phyloP scores from a whole-genome alignment of 768 basidiomycete species.

The Termitomyces sp. region DNA sequence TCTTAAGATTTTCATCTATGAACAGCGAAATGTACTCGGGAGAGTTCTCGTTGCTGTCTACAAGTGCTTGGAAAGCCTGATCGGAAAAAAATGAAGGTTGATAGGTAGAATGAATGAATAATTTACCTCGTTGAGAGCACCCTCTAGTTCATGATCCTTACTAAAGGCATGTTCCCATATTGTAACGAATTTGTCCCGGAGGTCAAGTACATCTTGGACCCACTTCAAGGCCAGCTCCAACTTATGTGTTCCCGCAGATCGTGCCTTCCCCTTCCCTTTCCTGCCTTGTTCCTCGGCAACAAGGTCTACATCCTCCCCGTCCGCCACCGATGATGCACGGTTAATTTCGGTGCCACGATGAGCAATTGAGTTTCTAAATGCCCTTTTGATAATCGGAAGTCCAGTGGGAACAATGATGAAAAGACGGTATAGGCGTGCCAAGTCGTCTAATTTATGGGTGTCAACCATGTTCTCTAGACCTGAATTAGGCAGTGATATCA shows the following conservation, averaged over 20 bases:
- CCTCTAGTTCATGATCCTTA: conserved; percentile 72
- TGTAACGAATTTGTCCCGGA: conserved; percentile 88
- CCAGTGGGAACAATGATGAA: conserved; percentile 67
- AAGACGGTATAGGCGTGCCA: conserved; percentile 74
- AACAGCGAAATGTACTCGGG: conserved; percentile 95
- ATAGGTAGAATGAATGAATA: background rate
- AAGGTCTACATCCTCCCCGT: conserved; percentile 26
- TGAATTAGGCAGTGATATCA: conserved; percentile 76
- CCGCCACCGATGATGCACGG: conserved; percentile 41
- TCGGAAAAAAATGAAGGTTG: background rate
- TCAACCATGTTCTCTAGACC: conserved; percentile 89
- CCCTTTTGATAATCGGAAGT: conserved; percentile 52
- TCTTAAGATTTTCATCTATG: conserved; percentile 94
- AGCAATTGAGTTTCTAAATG: conserved; percentile 67
- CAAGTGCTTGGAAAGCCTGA: conserved; percentile 89
- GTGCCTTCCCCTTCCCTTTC: conserved; percentile 44
- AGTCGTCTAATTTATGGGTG: conserved; percentile 65
- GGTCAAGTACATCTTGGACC: conserved; percentile 86
- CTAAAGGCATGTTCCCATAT: conserved; percentile 69
- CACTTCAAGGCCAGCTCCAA: conserved; percentile 72
- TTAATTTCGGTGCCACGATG: conserved; percentile 79
- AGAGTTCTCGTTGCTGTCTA: conserved; percentile 81
- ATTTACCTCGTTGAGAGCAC: conserved; percentile 76
- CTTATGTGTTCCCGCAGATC: conserved; percentile 39
- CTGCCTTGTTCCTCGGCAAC: conserved; percentile 32